phyloP scores from a whole-genome alignment of 2,329 filamentous ascomycete genomes.

The Sarocladium brachiariae region DNA sequence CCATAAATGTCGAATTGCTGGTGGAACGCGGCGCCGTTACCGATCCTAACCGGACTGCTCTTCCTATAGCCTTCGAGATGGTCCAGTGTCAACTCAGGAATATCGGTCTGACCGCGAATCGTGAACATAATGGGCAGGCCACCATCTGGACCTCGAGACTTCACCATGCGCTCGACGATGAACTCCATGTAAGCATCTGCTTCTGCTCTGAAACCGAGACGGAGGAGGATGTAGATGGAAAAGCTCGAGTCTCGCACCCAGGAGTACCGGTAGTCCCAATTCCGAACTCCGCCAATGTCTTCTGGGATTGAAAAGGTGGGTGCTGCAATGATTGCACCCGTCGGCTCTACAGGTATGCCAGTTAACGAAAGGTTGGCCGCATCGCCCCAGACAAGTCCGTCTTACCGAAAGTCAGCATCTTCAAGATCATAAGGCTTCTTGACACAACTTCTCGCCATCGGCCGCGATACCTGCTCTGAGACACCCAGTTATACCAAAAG shows the following conservation, averaged over 20 bases:
- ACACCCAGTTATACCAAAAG: slow-evolving; percentile 70
- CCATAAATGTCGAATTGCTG: slow-evolving; percentile 76
- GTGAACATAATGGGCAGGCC: slow-evolving; percentile 76
- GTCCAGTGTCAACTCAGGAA: slow-evolving; percentile 60
- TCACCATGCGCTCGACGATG: slow-evolving; percentile 63
- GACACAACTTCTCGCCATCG: slow-evolving; percentile 66
- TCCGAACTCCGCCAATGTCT: slow-evolving; percentile 59
- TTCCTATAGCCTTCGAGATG: slow-evolving; percentile 68
- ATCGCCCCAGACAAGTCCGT: neutral
- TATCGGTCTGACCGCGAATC: slow-evolving; percentile 66
- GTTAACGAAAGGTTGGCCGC: neutral
- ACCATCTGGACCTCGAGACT: slow-evolving; percentile 52
- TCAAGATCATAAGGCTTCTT: slow-evolving; percentile 66
- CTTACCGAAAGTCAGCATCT: slow-evolving; percentile 60
- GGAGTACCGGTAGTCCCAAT: slow-evolving; percentile 69
- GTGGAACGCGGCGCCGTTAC: slow-evolving; percentile 70
- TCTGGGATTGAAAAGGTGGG: slow-evolving; percentile 74
- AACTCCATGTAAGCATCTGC: slow-evolving; percentile 75
- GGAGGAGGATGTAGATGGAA: slow-evolving; percentile 69
- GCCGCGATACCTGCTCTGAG: slow-evolving; percentile 62
- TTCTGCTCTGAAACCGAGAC: slow-evolving; percentile 68
- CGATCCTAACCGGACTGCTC: slow-evolving; percentile 66
- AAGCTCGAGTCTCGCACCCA: slow-evolving; percentile 76
- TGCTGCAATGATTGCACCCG: slow-evolving; percentile 68
- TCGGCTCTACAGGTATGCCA: slow-evolving; percentile 48